Conservation (phyloP, 1,284 basidiomycete species). For the Afroboletus lepidellus region DNA sequence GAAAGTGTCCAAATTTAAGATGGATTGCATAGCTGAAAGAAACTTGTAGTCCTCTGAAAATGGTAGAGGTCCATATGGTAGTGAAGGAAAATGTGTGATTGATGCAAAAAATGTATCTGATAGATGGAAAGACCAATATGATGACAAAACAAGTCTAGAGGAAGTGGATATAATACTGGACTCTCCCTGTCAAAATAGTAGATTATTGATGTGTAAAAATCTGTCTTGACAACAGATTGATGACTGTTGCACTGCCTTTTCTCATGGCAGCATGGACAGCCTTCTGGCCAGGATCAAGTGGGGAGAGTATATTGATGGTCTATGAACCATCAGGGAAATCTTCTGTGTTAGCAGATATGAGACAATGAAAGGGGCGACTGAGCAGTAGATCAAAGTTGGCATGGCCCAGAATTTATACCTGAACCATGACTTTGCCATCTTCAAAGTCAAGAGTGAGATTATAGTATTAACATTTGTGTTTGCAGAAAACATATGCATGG, state of each 20-base stretch:
- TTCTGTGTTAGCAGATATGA: not conserved
- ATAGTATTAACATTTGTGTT: not conserved
- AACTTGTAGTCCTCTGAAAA: not conserved
- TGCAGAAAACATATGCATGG: not conserved
- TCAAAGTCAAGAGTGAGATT: not conserved
- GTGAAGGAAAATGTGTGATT: too few species aligned
- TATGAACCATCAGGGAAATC: not conserved
- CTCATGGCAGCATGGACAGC: not conserved
- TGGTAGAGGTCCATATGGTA: not conserved
- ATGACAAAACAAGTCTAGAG: too few species aligned
- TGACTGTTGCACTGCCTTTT: not conserved
- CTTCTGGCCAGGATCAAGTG: not conserved
- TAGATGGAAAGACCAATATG: too few species aligned
- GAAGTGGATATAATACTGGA: not conserved
- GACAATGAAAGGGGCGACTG: not conserved
- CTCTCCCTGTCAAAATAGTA: not conserved
- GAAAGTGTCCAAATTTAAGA: not conserved
- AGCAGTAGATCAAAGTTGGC: not conserved
- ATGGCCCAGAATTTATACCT: not conserved
- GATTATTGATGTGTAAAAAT: not conserved
- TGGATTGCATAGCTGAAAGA: not conserved
- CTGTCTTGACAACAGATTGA: not conserved
- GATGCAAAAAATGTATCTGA: too few species aligned
- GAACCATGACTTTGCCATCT: not conserved
- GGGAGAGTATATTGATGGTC: not conserved